Evolutionary conservation across 2,329 filamentous ascomycete species (phyloP).

Genomic region (Plenodomus biglobosus): DNA sequence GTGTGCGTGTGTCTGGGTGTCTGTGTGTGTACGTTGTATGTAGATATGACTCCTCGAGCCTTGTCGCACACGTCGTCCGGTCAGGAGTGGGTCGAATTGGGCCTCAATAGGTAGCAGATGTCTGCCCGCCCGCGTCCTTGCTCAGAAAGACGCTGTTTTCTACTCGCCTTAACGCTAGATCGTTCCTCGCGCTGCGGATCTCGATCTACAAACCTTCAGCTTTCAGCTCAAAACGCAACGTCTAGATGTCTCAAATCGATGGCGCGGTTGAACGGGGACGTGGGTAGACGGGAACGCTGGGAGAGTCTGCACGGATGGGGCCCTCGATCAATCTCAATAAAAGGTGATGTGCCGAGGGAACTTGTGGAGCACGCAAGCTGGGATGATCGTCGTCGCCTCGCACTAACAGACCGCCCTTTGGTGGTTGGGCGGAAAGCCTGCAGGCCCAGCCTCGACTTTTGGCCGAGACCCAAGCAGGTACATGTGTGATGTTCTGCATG

Average conservation of each 20-base stretch:
- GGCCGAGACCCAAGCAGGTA: slow-evolving; percentile 7
- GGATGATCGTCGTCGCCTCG: slow-evolving; percentile 14
- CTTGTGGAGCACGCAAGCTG: slow-evolving; percentile 24
- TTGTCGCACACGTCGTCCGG: slow-evolving; percentile 9
- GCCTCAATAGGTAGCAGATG: slow-evolving; percentile 13
- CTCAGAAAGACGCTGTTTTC: neutral
- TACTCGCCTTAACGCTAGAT: slow-evolving; percentile 2
- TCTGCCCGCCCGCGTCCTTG: neutral
- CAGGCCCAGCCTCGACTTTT: slow-evolving; percentile 18
- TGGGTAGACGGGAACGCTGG: slow-evolving; percentile 4
- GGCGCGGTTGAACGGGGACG: neutral
- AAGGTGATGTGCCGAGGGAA: slow-evolving; percentile 23
- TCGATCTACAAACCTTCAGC: neutral
- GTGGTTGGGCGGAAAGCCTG: slow-evolving; percentile 24
- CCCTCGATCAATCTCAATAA: neutral
- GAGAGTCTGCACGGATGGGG: neutral
- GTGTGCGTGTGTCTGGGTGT: no score
- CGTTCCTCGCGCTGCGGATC: slow-evolving; percentile 2
- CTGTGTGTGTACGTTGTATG: no score
- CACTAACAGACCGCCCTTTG: slow-evolving; percentile 26
- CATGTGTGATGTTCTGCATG: slow-evolving; percentile 25
- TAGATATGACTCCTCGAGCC: neutral
- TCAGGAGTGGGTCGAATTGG: slow-evolving; percentile 20
- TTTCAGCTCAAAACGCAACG: neutral
- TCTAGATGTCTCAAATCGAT: no score